These are phyloP conservation scores for Fusarium sp. DNA, from an alignment of 2,329 filamentous ascomycete species.

Conservation along the genomic window DNA sequence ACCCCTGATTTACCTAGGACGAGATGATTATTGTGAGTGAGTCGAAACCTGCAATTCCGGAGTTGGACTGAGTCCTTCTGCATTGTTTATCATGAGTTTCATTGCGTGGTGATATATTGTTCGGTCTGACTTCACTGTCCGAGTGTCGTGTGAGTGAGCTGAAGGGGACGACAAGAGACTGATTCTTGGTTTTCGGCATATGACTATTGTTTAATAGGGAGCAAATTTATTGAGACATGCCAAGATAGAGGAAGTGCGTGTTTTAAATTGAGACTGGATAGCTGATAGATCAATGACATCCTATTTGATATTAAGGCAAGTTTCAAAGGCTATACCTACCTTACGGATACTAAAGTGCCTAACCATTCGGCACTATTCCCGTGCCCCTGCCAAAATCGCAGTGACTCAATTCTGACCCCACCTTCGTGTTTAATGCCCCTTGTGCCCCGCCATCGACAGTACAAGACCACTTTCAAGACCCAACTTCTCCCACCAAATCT, in stretches of 20 bases:
- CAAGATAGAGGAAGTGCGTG: not conserved
- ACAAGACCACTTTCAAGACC: conserved; percentile 33
- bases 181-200: not conserved
- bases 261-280: not conserved
- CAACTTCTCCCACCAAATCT: conserved; percentile 45
- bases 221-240: not conserved
- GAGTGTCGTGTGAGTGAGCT: not conserved
- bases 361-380: not conserved
- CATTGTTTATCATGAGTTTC: not conserved
- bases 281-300: not conserved
- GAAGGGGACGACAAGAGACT: not conserved
- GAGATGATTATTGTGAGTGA: conserved; percentile 1
- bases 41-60: conserved; percentile 6
- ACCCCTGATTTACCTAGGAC: conserved; percentile 32
- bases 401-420: conserved; percentile 52
- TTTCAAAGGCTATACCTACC: not conserved
- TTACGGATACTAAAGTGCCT: not conserved
- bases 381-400: conserved; percentile 20
- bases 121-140: not conserved
- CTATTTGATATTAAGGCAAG: conserved; percentile 5
- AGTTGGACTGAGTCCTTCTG: not conserved
- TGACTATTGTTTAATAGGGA: not conserved
- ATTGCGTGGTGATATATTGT: not conserved
- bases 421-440: conserved; percentile 49
- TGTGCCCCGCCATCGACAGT: conserved; percentile 46